Conservation (phyloP, 2,329 filamentous ascomycete genomes). For the Rhinocladiella similis region DNA sequence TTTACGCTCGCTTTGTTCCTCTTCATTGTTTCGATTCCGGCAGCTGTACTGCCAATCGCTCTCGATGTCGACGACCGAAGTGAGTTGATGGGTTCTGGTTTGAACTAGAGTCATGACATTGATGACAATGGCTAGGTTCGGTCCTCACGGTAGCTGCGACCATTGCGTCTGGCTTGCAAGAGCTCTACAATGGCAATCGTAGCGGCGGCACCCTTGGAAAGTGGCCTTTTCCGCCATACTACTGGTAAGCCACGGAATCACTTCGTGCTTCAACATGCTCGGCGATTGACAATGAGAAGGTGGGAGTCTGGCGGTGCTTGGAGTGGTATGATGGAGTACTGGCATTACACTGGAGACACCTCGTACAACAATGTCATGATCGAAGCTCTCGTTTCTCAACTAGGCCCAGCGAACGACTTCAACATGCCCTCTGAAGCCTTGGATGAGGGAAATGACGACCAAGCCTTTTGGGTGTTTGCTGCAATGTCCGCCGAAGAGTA, state of each 20-base stretch:
- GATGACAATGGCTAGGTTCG: slow-evolving; percentile 35
- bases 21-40: slow-evolving; percentile 6
- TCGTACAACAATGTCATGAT: slow-evolving; percentile 61
- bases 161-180: slow-evolving; percentile 51
- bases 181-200: slow-evolving; percentile 54
- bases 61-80: slow-evolving; percentile 33
- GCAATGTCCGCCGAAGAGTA: slow-evolving; percentile 68
- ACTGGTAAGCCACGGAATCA: slow-evolving; percentile 35
- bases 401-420: slow-evolving; percentile 60
- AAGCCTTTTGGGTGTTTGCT: slow-evolving; percentile 69
- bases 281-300: slow-evolving; percentile 68
- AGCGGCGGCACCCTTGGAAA: slow-evolving; percentile 53
- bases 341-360: slow-evolving; percentile 63
- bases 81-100: slow-evolving; percentile 19
- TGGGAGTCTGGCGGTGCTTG: slow-evolving; percentile 67
- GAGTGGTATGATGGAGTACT: slow-evolving; percentile 70
- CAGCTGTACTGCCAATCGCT: slow-evolving; percentile 25
- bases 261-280: slow-evolving; percentile 56
- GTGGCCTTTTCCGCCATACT: slow-evolving; percentile 67
- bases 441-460: slow-evolving; percentile 63
- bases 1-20: background rate
- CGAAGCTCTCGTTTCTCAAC: slow-evolving; percentile 61
- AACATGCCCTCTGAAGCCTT: slow-evolving; percentile 50
- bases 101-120: background rate
- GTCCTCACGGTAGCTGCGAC: slow-evolving; percentile 45